Evolutionary conservation across 2,329 filamentous ascomycete species (phyloP).

Genomic region (Bipolaris oryzae): DNA sequence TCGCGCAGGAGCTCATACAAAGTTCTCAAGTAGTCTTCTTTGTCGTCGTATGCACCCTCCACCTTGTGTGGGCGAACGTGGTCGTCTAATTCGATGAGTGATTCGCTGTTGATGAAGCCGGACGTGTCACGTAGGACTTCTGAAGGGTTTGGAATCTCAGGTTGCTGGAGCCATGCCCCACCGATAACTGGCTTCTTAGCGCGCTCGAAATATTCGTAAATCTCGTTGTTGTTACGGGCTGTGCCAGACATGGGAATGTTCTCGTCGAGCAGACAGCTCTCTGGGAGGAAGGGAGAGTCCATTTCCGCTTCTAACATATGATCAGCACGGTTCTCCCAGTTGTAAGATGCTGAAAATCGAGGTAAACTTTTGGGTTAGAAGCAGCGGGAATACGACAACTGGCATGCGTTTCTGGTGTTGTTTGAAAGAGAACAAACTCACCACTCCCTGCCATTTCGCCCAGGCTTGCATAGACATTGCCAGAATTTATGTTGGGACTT

Average conservation of each 20-base stretch:
- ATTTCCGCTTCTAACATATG: conserved; percentile 20
- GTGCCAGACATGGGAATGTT: conserved; percentile 20
- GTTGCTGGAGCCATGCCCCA: conserved; percentile 42
- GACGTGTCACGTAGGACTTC: conserved; percentile 55
- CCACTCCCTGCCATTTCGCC: conserved; percentile 1
- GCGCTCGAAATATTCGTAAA: conserved; percentile 34
- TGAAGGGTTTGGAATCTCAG: conserved; percentile 61
- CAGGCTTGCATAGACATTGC: conserved; percentile 20
- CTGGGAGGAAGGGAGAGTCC: conserved; percentile 21
- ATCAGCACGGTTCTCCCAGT: conserved; percentile 11
- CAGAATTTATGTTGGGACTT: neutral
- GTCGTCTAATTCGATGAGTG: conserved; percentile 30
- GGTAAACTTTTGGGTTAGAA: neutral
- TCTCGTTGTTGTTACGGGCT: conserved; percentile 28
- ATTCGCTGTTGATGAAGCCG: conserved; percentile 2
- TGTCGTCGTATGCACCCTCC: conserved; percentile 63
- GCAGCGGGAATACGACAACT: neutral
- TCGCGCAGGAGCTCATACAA: conserved; percentile 80
- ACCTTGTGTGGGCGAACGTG: conserved; percentile 37
- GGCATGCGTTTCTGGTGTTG: neutral
- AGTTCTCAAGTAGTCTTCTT: conserved; percentile 69
- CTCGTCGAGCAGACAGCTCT: conserved; percentile 20
- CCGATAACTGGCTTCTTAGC: conserved; percentile 24
- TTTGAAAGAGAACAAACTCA: conserved; percentile 10
- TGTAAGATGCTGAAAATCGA: neutral